Evolutionary conservation across 176 grass and related monocot species (phyloP).

Genomic region (Phoenix roebelenii): DNA sequence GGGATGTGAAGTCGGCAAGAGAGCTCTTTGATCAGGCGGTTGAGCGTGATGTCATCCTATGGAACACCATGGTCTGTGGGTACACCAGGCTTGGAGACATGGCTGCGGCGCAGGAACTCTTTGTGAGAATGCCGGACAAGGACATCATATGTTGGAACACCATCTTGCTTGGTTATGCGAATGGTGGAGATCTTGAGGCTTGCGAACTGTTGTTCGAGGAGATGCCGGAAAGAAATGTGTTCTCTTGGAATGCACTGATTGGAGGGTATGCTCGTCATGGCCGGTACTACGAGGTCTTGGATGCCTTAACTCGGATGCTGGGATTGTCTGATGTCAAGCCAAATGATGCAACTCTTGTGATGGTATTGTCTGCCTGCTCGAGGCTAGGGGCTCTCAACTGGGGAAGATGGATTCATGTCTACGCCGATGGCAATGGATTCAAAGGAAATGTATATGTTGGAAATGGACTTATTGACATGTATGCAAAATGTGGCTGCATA

Average conservation of each 20-base stretch:
- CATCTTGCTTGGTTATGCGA: constrained; percentile 2
- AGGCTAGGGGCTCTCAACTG: constrained; percentile 1
- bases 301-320: constrained; percentile 1
- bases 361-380: constrained; percentile 9
- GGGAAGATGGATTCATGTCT: constrained; percentile 19
- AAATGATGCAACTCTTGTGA: constrained; percentile 16
- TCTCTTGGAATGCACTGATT: constrained; percentile 8
- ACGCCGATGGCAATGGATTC: constrained; percentile 2
- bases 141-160: constrained; percentile 11
- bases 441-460: background rate
- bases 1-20: constrained; percentile 2
- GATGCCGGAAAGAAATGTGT: constrained; percentile 16
- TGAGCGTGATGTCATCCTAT: constrained; percentile 5
- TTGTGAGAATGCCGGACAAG: background rate
- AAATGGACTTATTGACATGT: constrained; percentile 21
- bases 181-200: background rate
- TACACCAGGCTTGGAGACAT: constrained; percentile 4
- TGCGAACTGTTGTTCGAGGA: background rate
- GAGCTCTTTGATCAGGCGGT: background rate
- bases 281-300: background rate
- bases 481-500: constrained; percentile 15
- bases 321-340: background rate
- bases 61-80: constrained; percentile 10
- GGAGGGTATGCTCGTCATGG: background rate
- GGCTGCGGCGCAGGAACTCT: background rate